Evolutionary conservation across 805 yeast species (phyloP), one percentile per base, ranked within the genome.

Genomic region (Groenewaldozyma tartarivorans): DNA sequence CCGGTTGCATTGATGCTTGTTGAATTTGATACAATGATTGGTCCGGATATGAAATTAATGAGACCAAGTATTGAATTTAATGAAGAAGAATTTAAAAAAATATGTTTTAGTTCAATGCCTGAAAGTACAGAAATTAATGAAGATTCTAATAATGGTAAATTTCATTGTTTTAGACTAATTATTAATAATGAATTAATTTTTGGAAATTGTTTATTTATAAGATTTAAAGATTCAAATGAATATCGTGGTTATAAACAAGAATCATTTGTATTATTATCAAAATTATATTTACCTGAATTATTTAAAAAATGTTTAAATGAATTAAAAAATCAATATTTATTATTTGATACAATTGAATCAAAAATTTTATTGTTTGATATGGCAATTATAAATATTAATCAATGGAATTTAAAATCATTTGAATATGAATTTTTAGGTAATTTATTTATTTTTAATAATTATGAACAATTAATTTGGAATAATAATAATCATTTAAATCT

Each of bases 1-100:
- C 15, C 21, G 38, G 26, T 51, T 54, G 39, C 42, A n/a, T n/a
- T 51, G 20, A 33, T 49, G 18, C 49, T 51, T 29, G 54, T 52
- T 7, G 51, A 52, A 30, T 51, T 52, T 41, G 56, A 53, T 24
- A 47, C 46, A 4, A 49, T 52, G 31, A 46, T 52, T 5, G 56
- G 55, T 4, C 55, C 56, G 1, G 58, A 54, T 39, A 46, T 54
- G 22, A 54, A 54, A 38, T 33, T 54, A 20, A 50, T 54, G 22
- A 48, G 54, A n/a, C 58, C 58, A 1, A 32, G 49, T n/a, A 33
- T 43, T 19, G 40, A 38, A 36, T 52, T 54, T 33, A 29, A 47
- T 20, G 58, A 54, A 32, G 48, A 48, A 9, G 58, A 54, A 31
- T 48, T 54, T 30, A 45, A 45, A 13, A 40, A 45, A 31, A 53